phyloP scores from a whole-genome alignment of 495 filamentous ascomycete species.

The Penicillium subrubescens region DNA sequence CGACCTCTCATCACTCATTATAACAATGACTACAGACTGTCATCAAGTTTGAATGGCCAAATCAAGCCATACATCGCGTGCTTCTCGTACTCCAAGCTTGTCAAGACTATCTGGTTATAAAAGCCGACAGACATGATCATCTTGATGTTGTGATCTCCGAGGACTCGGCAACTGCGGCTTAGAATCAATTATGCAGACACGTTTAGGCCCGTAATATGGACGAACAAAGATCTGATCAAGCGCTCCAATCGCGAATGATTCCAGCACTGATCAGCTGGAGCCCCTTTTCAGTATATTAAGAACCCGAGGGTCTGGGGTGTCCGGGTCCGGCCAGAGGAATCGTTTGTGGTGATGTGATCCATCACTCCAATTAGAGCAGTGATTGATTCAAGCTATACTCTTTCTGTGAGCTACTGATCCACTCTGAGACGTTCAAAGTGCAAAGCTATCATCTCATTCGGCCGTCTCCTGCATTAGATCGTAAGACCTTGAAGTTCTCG shows the following conservation, averaged over 20 bases:
- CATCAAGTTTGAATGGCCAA: not conserved
- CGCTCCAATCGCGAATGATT: not conserved
- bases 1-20: not conserved
- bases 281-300: not conserved
- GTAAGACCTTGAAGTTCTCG: not conserved
- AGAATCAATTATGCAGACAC: not conserved
- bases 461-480: not conserved
- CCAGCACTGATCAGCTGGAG: not conserved
- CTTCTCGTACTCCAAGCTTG: not conserved
- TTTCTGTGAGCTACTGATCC: not conserved
- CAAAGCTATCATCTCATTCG: not conserved
- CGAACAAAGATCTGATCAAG: not conserved
- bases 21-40: not conserved
- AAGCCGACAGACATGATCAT: not conserved
- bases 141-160: not conserved
- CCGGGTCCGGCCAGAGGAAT: not conserved
- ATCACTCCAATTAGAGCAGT: not conserved
- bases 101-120: not conserved
- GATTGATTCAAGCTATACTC: not conserved
- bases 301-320: not conserved
- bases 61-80: not conserved
- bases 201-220: not conserved
- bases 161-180: not conserved
- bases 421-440: not conserved
- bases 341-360: not conserved